These are phyloP conservation scores for Beauveria sp. DNA, from an alignment of 2,329 filamentous ascomycete genomes.

Conservation along the genomic window DNA sequence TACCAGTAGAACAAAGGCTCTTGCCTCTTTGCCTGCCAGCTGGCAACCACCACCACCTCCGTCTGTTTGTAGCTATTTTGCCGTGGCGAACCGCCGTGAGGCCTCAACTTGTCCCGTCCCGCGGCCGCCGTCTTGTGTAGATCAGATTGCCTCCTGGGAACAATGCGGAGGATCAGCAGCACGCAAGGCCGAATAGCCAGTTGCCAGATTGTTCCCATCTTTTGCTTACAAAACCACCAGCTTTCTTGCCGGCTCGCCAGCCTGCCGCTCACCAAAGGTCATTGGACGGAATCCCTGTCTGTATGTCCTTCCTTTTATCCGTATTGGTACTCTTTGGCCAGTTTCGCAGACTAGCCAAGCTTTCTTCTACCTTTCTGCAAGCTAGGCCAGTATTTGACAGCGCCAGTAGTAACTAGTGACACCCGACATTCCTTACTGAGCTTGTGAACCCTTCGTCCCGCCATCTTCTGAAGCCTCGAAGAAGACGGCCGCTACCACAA, in stretches of 20 bases:
- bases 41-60: not conserved
- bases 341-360: not conserved
- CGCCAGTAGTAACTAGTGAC: not conserved
- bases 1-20: too few relatives aligned
- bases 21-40: not conserved
- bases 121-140: not conserved
- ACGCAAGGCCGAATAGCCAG: not conserved
- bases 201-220: not conserved
- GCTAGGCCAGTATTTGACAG: not conserved
- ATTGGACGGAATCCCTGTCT: not conserved
- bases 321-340: not conserved
- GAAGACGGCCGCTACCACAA: not conserved
- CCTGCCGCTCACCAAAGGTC: not conserved
- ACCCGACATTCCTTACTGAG: constrained; percentile 3
- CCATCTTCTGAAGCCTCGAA: not conserved
- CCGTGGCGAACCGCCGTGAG: not conserved
- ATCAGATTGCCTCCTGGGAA: constrained; percentile 5
- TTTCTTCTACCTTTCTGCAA: not conserved
- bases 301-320: not conserved
- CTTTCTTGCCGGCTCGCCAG: not conserved
- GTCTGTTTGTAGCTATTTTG: not conserved
- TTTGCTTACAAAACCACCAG: not conserved
- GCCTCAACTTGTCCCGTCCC: not conserved
- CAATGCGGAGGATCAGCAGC: constrained; percentile 6
- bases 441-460: not conserved